These are phyloP conservation scores for Aspergillus carbonarius DNA, from an alignment of 2,329 filamentous ascomycete genomes.

Conservation along the genomic window DNA sequence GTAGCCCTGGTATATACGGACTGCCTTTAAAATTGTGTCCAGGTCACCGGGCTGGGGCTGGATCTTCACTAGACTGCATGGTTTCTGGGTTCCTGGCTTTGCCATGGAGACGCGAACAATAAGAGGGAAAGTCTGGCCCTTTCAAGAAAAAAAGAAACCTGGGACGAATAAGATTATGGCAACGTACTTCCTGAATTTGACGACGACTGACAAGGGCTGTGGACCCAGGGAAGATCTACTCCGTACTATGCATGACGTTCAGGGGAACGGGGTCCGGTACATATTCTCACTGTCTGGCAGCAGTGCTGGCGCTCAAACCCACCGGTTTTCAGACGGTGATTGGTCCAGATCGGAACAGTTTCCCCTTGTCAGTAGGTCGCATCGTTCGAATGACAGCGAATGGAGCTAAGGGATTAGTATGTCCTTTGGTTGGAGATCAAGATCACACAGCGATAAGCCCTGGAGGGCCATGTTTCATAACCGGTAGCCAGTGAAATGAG, in stretches of 20 bases:
- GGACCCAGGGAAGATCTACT: constrained; percentile 12
- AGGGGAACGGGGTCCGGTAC: constrained; percentile 15
- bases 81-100: constrained; percentile 1
- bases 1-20: constrained; percentile 11
- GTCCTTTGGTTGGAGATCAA: neutral
- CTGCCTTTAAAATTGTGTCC: constrained; percentile 13
- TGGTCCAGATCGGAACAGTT: constrained; percentile 14
- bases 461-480: neutral
- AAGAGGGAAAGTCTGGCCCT: neutral
- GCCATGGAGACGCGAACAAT: neutral
- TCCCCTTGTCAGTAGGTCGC: neutral
- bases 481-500: neutral
- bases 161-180: constrained; percentile 1
- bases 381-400: neutral
- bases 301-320: constrained; percentile 9
- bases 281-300: constrained; percentile 3
- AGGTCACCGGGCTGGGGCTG: constrained; percentile 15
- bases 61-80: constrained; percentile 10
- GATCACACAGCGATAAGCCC: constrained; percentile 1
- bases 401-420: neutral
- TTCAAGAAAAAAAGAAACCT: neutral
- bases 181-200: constrained; percentile 6
- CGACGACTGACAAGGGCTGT: constrained; percentile 11
- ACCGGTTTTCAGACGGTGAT: constrained; percentile 5
- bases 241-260: constrained; percentile 21